Evolutionary conservation across 495 filamentous ascomycete species (phyloP), one percentile per base, ranked within the genome.

Genomic region (Penicillium argentinense): DNA sequence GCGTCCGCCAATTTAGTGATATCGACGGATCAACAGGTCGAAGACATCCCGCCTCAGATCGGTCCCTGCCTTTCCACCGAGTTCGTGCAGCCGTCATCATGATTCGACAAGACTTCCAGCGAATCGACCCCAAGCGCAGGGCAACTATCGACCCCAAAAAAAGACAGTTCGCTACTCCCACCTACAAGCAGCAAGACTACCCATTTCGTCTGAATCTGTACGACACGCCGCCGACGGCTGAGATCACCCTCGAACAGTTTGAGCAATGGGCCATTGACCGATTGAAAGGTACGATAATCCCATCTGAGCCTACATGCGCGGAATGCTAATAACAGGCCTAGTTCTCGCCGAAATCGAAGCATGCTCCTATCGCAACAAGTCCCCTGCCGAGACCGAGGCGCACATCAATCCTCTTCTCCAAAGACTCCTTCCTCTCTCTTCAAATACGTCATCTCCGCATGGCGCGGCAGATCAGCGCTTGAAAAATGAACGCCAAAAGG

Each of bases 231-330:
- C 95, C 95, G 0, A 96, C 90, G 1, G 85, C 85, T 18, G 95
- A 99, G 55, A 90, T 99, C 66, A 96, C 89, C 3, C 84, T 99
- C 34, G 95, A 99, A 65, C 82, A 97, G 57, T 99, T 99, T 60
- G 95, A 99, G 59, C 88, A 96, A 79, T 99, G 95, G 95, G 95
- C 92, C n/a, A 97, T 99, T 56, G 84, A 95, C 59, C 80, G 95
- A 37, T 57, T 99, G 48, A 84, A 86, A 56, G 73, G 90, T 93
- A 71, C 41, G 68, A 36, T 9, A 9, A n/a, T 36, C 33, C 17
- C 21, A 2, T 7, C 17, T 0, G 52, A 19, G 16, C 13, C 1
- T 13, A 2, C 16, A 41, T 25, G 3, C 21, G 11, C 13, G 8
- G 25, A 4, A 5, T 17, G 7, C 26, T 18, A 45, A 37, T 60